Evolutionary conservation across 2,329 filamentous ascomycete genomes (phyloP), one percentile per base, ranked within the genome.

Genomic region (Ophiosphaerella herpotricha): DNA sequence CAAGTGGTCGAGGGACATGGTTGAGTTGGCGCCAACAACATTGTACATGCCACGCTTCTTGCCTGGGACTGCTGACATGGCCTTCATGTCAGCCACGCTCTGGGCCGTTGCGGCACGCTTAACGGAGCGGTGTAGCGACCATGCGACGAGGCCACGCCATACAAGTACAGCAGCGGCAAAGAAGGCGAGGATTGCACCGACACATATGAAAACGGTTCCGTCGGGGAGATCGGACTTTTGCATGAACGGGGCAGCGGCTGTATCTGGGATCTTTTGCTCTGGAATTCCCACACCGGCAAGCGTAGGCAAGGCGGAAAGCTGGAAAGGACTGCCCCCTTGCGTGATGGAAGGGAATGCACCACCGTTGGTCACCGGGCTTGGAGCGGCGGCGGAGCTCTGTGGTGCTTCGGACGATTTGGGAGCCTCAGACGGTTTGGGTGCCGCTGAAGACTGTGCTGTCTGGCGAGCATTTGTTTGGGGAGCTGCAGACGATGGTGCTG

Each of bases 121-220:
- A 50, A 97, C 92, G 32, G 89, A 94, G 51, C 93, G 89, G 74
- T 97, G 93, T 50, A 99, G 84, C 36, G 93, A 88, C 82, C 91
- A 96, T 52, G 90, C 91, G 51, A 97, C 86, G 48, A 97, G 82
- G 43, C 82, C 87, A 53, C 93, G 90, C 94, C 94, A 99, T 50
- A 88, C 80, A 11, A 99, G 80, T 38, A 97, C 84, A n/a, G 85
- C 86, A 7, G 91, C 78, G 9, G 86, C 90, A 57, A 97, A 84
- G 58, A 91, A 87, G 13, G 90, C 94, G 6, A 99, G 83, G 24
- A 91, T 87, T 23, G 91, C 89, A 39, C 94, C 94, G 1, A 97
- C 94, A 18, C 86, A 88, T 64, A 99, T 99, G 77, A 99, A 99
- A 51, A 99, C 88, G 4, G 93, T 97, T 46, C 94, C 94, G 66